A percentile compares a stretch with the other conserved stretches of the same genome.
phyloP scores from a whole-genome alignment of 1,139 yeast genomes.

The Debaryomyces robertsiae region DNA sequence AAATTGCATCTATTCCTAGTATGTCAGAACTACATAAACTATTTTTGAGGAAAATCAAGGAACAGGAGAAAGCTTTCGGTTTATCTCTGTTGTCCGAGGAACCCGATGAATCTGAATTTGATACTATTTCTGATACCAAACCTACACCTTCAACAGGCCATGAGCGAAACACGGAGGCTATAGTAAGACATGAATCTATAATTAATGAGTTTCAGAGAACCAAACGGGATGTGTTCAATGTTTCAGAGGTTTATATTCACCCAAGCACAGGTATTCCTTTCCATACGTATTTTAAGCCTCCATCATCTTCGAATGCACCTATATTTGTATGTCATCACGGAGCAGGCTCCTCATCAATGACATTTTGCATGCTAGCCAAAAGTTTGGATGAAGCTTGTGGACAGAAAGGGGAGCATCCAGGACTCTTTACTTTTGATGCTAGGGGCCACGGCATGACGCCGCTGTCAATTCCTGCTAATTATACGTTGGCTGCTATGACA shows the following conservation, averaged over 20 bases:
- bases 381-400: constrained; percentile 25
- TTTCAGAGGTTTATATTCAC: constrained; percentile 17
- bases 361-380: constrained; percentile 63
- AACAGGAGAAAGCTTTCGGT: constrained; percentile 42
- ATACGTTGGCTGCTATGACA: constrained; percentile 52
- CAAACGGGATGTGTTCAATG: constrained; percentile 16
- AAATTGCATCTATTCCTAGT: constrained; percentile 2
- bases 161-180: constrained; percentile 1
- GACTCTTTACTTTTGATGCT: constrained; percentile 71
- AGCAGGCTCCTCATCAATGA: constrained; percentile 85
- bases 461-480: constrained; percentile 32
- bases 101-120: constrained; percentile 12
- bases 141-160: constrained; percentile 8
- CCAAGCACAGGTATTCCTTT: constrained; percentile 27
- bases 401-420: constrained; percentile 37
- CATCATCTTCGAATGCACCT: constrained; percentile 47
- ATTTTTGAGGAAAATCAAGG: constrained; percentile 40
- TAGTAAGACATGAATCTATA: constrained; percentile 3
- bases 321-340: constrained; percentile 86
- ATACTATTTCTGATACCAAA: constrained; percentile 2
- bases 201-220: constrained; percentile 8
- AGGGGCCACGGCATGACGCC: constrained; percentile 74
- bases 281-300: constrained; percentile 63
- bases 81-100: constrained; percentile 36
- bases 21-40: constrained; percentile 51